phyloP scores from a whole-genome alignment of 768 basidiomycete genomes.

The Hirschioporus abietinus region DNA sequence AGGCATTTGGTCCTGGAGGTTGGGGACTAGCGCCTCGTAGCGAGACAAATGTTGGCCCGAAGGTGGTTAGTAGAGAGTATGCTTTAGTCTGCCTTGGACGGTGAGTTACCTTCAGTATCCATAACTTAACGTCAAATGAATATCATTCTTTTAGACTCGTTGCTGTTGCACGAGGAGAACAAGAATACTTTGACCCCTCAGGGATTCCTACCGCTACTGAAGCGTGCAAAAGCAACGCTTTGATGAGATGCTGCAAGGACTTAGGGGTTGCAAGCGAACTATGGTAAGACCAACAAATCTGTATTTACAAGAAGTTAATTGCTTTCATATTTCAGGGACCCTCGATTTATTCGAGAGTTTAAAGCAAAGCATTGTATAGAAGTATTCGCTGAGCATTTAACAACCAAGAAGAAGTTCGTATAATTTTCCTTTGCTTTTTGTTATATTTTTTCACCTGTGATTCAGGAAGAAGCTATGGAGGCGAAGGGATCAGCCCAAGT shows the following conservation, averaged over 20 bases:
- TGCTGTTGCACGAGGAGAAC: conserved; percentile 88
- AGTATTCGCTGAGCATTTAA: conserved; percentile 76
- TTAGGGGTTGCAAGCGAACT: conserved; percentile 94
- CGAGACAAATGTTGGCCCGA: conserved; percentile 85
- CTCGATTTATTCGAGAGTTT: conserved; percentile 91
- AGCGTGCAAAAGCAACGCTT: conserved; percentile 91
- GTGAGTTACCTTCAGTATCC: conserved; percentile 36
- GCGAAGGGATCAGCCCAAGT: conserved; percentile 78
- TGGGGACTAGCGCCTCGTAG: conserved; percentile 95
- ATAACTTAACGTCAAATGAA: not conserved
- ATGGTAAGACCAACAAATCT: conserved; percentile 47
- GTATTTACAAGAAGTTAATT: conserved; percentile 1
- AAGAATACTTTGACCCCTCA: conserved; percentile 90
- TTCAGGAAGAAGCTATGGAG: conserved; percentile 87
- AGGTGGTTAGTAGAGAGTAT: conserved; percentile 89
- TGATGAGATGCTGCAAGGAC: conserved; percentile 98
- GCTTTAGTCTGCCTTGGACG: conserved; percentile 90
- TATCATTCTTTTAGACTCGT: conserved; percentile 54
- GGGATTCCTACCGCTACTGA: conserved; percentile 93
- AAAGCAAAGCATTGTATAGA: conserved; percentile 80
- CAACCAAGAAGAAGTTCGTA: conserved; percentile 87
- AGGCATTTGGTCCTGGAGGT: conserved; percentile 91
- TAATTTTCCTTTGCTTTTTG: not conserved
- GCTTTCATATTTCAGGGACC: conserved; percentile 58
- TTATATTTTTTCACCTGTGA: not conserved